These are phyloP conservation scores for Trichothecium sympodiale DNA, from an alignment of 2,329 filamentous ascomycete genomes.

Conservation along the genomic window DNA sequence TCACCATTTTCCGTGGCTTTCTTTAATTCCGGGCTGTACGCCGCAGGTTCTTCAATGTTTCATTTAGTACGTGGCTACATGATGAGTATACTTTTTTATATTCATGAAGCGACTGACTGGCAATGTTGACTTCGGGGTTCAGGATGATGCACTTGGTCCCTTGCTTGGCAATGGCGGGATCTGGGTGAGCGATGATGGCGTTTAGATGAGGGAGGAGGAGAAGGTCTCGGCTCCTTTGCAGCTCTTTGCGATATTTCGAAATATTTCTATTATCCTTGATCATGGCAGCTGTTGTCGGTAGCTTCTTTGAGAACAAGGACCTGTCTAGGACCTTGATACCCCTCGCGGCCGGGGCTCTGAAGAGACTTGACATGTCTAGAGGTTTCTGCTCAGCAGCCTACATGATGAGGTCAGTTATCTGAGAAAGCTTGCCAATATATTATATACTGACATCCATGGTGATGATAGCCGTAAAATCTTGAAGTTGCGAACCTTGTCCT, in stretches of 20 bases:
- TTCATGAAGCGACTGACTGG: conserved; percentile 25
- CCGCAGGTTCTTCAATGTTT: conserved; percentile 36
- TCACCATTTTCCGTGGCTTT: conserved; percentile 59
- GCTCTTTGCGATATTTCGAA: conserved; percentile 53
- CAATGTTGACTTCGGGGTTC: conserved; percentile 40
- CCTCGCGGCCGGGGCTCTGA: conserved; percentile 72
- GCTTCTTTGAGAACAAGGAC: conserved; percentile 65
- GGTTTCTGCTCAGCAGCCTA: neutral
- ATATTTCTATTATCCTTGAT: conserved; percentile 69
- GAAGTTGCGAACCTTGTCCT: no score
- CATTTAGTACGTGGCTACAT: conserved; percentile 2
- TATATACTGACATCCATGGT: no score
- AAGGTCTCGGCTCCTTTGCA: conserved; percentile 56
- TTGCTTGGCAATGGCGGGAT: conserved; percentile 34
- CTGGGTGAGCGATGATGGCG: conserved; percentile 53
- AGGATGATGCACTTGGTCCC: conserved; percentile 54
- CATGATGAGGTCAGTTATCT: no score
- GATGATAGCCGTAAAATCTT: no score
- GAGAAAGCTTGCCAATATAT: no score
- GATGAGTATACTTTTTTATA: neutral
- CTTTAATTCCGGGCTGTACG: conserved; percentile 62
- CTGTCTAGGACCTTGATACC: conserved; percentile 73
- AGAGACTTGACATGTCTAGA: conserved; percentile 40
- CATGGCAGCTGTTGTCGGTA: conserved; percentile 68
- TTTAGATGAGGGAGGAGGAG: conserved; percentile 53